Base-by-base conservation (phyloP, 805 yeast genomes). In the Millerago galiae region DNA sequence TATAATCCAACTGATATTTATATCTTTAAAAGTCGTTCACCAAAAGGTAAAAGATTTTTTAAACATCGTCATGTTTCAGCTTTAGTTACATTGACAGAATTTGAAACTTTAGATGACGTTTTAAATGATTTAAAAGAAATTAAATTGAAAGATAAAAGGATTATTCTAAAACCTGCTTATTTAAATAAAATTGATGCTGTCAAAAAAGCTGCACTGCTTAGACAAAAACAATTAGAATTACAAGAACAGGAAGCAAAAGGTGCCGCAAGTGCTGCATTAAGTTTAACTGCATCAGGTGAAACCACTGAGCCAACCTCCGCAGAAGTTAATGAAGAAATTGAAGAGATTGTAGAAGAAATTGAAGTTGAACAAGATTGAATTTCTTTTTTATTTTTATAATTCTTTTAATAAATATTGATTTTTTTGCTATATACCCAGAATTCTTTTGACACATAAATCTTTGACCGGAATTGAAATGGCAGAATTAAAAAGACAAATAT, bases 1-100 rank as follows among this genome's bases (percentile, higher is more conserved):
- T 77, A 60, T 54, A 56, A 57, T 11, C 78, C 81, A 10, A 62
- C 63, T 29, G 74, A 69, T 34, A 67, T 76, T 32, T 71, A 68
- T 56, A 65, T 77, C 34, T 72, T 68, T 53, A 71, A 67, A 51
- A 66, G 66, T 32, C 63, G 62, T 36, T 21, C 50, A 55, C 32
- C 52, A 49, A 38, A 46, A 51, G 27, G 37, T 35, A 38, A 49
- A 47, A 42, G 51, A 54, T 33, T 53, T 52, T 41, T 59, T 67
- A 37, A 38, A 18, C 66, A 63, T 37, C 63, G 63, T 35, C 51
- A 60, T 40, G 69, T 70, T 12, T 70, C 74, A 40, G 87, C 85
- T 40, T 70, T 72, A 62, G 73, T 69, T 39, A 74, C 69, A 37
- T 61, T 74, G 44, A 65, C 67, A 14, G 65, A 66, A n/a, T 69